These are phyloP conservation scores for Rhodotorula graminis DNA, from an alignment of 768 basidiomycete genomes.

Conservation along the genomic window DNA sequence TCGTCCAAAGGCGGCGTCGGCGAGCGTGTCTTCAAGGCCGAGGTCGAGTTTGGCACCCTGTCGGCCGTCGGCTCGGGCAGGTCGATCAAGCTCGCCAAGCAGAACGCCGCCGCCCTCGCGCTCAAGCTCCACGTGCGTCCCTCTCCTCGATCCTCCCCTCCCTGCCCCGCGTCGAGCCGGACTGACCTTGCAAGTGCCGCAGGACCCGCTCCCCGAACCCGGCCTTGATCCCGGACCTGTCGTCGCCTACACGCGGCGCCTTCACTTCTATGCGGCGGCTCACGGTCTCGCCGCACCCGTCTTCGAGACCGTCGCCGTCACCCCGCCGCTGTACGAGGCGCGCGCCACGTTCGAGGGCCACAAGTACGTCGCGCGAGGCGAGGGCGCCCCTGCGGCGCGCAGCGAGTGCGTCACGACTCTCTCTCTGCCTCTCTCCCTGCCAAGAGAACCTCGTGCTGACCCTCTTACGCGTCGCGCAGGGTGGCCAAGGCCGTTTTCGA, in stretches of 20 bases:
- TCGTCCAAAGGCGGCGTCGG: not conserved
- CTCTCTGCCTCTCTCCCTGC: no score
- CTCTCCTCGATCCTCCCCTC: no score
- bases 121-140: not conserved
- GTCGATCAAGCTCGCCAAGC: slow-evolving; percentile 6
- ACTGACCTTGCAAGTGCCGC: no score
- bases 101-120: slow-evolving; percentile 2
- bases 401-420: not conserved
- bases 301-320: not conserved
- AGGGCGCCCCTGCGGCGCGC: not conserved
- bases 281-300: not conserved
- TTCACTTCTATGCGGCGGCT: not conserved
- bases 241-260: not conserved
- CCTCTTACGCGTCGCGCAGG: not conserved
- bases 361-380: not conserved
- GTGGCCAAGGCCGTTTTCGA: not conserved
- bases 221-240: not conserved
- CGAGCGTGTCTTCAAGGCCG: slow-evolving; percentile 3
- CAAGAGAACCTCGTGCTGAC: no score
- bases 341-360: not conserved
- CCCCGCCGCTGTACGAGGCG: not conserved
- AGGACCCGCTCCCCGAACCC: no score
- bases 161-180: no score
- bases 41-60: not conserved
- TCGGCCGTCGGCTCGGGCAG: not conserved